Base-by-base conservation (phyloP, 2,329 filamentous ascomycete species). In the Fusarium vanettenii region DNA sequence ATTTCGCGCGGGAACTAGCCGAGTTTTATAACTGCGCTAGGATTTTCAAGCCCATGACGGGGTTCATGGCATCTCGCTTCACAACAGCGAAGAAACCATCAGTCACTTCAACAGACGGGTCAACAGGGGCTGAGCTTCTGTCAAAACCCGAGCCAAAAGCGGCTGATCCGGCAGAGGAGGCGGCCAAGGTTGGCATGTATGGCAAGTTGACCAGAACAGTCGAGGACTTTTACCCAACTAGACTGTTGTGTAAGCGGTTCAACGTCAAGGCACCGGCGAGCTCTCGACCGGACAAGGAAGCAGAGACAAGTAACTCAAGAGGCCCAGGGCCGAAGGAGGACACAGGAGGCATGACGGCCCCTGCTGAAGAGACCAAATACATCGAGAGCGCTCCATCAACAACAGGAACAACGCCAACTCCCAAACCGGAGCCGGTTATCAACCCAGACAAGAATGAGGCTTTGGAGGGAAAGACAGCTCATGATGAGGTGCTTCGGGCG, bases 181-280 rank as follows among this genome's bases (percentile, higher is more conserved):
- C 97, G 1, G 97, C 97, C 9, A 94, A 89, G 79, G 86, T 98
- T 80, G 95, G 95, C 67, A 98, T 98, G 95, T 98, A 95, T 83
- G 97, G 97, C 1, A 89, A 91, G 16, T 89, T 98, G 90, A 99
- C 97, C 4, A 88, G 97, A 71, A 91, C 88, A 25, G 86, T 88
- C 0, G 82, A 90, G 9, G 89, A 92, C 6, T 98, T 98, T 82
- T 92, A 92, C 76, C 97, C 97, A 1, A 92, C 93, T 1, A 88
- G 95, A 64, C 84, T 99, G 45, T 84, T 98, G n/a, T 98, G 96
- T 84, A 99, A 98, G 82, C 89, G 97, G 10, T 98, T 99, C 84
- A 95, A 95, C 76, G 93, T 98, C n/a, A 91, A 89, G 70, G 90
- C 93, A 10, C 95, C 95, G 0, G 87, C 89, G 11, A 89, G 95